These are phyloP conservation scores for Tephrocybe sp. DNA, from an alignment of 768 basidiomycete species.

Conservation along the genomic window DNA sequence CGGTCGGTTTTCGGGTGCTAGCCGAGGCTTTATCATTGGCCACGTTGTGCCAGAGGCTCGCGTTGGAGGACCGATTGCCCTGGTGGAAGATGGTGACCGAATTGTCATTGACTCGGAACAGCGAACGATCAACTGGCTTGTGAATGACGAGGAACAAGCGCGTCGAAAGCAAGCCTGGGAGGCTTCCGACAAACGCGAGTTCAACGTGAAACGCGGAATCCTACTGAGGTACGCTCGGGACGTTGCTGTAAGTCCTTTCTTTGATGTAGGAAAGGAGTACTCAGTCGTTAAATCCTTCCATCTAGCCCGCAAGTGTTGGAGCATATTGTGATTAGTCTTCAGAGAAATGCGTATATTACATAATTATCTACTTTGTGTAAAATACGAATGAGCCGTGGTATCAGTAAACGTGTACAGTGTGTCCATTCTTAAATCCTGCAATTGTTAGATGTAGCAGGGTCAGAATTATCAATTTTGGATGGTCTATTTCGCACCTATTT, in stretches of 20 bases:
- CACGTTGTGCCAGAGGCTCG: conserved; percentile 64
- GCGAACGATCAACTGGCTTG: conserved; percentile 70
- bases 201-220: conserved; percentile 74
- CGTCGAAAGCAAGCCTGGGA: conserved; percentile 69
- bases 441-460: not conserved
- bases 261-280: not conserved
- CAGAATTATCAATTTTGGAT: not conserved
- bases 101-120: conserved; percentile 72
- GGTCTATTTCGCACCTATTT: conserved; percentile 8
- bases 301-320: conserved; percentile 76
- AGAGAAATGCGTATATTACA: not conserved
- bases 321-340: conserved; percentile 70
- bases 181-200: conserved; percentile 56
- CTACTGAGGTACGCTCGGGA: conserved; percentile 82
- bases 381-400: not conserved
- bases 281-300: conserved; percentile 5
- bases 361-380: too few relatives aligned
- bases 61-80: conserved; percentile 84
- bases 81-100: conserved; percentile 80
- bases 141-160: conserved; percentile 64
- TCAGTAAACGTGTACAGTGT: not conserved
- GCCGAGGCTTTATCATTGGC: conserved; percentile 53
- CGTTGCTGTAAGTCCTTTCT: conserved; percentile 67
- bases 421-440: not conserved
- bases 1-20: conserved; percentile 87